These are phyloP conservation scores for Candida nanaspora DNA, from an alignment of 805 yeast species.

Conservation along the genomic window DNA sequence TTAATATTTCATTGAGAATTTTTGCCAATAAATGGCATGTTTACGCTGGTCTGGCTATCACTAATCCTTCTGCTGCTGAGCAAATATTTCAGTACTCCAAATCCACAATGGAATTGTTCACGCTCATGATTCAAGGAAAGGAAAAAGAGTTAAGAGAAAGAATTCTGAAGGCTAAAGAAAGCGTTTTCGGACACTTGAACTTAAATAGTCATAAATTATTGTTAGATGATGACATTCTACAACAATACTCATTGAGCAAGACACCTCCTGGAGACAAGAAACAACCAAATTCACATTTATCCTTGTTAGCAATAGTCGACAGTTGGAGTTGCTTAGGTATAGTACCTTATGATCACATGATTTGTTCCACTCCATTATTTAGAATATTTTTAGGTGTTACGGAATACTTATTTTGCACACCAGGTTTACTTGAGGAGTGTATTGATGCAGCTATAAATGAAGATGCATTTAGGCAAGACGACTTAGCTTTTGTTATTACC, in stretches of 20 bases:
- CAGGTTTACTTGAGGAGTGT: slow-evolving; percentile 74
- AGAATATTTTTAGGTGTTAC: slow-evolving; percentile 91
- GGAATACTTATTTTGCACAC: slow-evolving; percentile 82
- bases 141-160: slow-evolving; percentile 52
- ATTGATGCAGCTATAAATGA: slow-evolving; percentile 64
- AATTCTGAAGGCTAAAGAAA: slow-evolving; percentile 57
- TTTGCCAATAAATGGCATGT: slow-evolving; percentile 97
- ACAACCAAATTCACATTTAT: slow-evolving; percentile 83
- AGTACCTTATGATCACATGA: slow-evolving; percentile 93
- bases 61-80: slow-evolving; percentile 89
- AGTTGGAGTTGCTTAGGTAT: slow-evolving; percentile 84
- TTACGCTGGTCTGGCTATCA: slow-evolving; percentile 93
- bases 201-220: slow-evolving; percentile 52
- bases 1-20: slow-evolving; percentile 85
- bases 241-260: slow-evolving; percentile 70
- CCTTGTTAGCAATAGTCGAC: slow-evolving; percentile 86
- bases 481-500: slow-evolving; percentile 85
- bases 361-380: slow-evolving; percentile 90
- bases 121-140: slow-evolving; percentile 71
- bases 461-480: slow-evolving; percentile 74
- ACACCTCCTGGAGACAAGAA: slow-evolving; percentile 56
- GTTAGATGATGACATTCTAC: slow-evolving; percentile 72
- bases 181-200: slow-evolving; percentile 64
- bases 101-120: slow-evolving; percentile 75
- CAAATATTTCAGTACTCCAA: slow-evolving; percentile 87